Evolutionary conservation across 768 basidiomycete species (phyloP), one percentile per base, ranked within the genome.

Genomic region (Mycena epipterygia): DNA sequence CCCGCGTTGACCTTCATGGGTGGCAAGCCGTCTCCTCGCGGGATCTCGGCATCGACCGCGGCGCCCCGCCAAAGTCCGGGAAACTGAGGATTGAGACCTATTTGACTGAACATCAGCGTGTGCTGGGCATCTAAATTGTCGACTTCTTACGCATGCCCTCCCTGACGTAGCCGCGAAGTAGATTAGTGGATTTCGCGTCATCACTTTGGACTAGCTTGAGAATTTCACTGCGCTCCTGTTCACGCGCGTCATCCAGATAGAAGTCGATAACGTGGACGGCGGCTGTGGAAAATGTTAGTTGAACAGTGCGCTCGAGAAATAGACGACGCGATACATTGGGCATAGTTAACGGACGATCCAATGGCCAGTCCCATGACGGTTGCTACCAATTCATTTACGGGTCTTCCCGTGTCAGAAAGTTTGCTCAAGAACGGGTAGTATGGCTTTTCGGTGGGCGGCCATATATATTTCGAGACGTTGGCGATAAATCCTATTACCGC

Each of bases 201-300:
- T 76, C 76, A 35, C 76, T 75, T 32, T 79, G 72, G 6, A 81
- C 76, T 0, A 88, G 78, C 51, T 78, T 69, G 29, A 83, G 46
- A 33, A 89, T 84, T 23, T 84, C 81, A 0, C 75, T 79, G 14
- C 81, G 77, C 68, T 89, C 85, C 51, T 76, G 76, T 11, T 79
- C 80, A 17, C 79, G 81, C 23, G 74, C 76, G 42, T 84, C 84
- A 48, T 84, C 83, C 29, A 90, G 76, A 76, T 88, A 89, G 78
- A 89, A 89, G 71, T 89, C 84, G 56, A 90, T 76, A 25, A 89
- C 82, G 46, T 87, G 80, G 7, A 84, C 81, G 21, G 82, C 82
- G 11, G 84, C 85, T 84, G n/a, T n/a, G 52, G 1, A 32, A 53
- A 23, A 2, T 30, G 32, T 21, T 13, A n/a, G n/a, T 68, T 48